Base-by-base conservation (phyloP, 2,329 filamentous ascomycete genomes). In the Clarireedia homoeocarpa region DNA sequence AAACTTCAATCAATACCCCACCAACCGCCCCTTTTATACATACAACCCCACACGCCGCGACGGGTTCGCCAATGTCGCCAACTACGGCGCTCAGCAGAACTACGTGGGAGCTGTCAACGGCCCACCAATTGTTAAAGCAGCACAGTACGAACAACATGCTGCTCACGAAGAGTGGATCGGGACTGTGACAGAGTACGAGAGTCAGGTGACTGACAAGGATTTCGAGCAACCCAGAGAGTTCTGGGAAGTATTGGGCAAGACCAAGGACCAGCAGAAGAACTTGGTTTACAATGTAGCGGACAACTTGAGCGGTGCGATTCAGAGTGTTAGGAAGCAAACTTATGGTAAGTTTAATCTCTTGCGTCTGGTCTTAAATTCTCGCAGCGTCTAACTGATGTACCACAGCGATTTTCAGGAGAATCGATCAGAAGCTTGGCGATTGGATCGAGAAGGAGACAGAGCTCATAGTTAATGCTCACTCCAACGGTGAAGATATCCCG, bases 1-100 rank as follows among this genome's bases (percentile, higher is more conserved):
- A 24, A 84, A 84, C 69, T 83, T 81, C 64, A 75, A 80, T 59
- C 76, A 79, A 59, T 58, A 61, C 15, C 58, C 61, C 1, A 51
- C 57, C 3, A 60, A 62, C 27, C 23, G 12, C 10, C 47, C 61
- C 1, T 42, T 53, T 30, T 46, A 49, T 0, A 46, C 59, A 5
- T 56, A 61, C 71, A 51, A 54, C 47, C 24, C 24, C 20, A 48
- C 24, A 14, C n/a, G 30, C n/a, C 46, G 46, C 30, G 46, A 48
- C 30, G 46, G 46, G 7, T 17, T 23, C 20, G 23, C 17, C 23
- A 46, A 46, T 20, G 17, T 46, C 12, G 23, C 23, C n/a, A 46
- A 46, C 20, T 46, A 46, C 23, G 44, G 44, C 7, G 23, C n/a
- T 15, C 12, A 23, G 14, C 44, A 17, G 7, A 46, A 46, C 20